phyloP scores from a whole-genome alignment of 768 basidiomycete species.

The Auricularia heimuer region DNA sequence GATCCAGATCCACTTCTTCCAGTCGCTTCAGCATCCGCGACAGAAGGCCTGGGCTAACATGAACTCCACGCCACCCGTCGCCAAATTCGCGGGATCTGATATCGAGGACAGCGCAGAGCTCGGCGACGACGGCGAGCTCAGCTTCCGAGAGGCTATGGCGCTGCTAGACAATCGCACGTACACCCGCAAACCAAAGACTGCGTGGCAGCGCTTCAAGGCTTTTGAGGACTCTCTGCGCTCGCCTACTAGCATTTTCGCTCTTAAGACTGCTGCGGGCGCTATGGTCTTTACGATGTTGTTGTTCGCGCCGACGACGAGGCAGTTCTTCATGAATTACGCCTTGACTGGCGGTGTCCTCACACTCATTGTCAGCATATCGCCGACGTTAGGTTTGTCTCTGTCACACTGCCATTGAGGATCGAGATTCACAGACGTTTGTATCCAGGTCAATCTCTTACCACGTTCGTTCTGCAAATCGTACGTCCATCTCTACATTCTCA shows the following conservation, averaged over 20 bases:
- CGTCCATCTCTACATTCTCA: conserved; percentile 11
- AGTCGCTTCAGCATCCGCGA: conserved; percentile 10
- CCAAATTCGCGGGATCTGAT: neutral
- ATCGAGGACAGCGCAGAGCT: conserved; percentile 1
- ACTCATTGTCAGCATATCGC: conserved; percentile 21
- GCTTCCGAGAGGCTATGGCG: conserved; percentile 19
- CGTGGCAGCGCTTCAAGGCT: conserved; percentile 10
- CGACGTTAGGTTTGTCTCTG: conserved; percentile 13
- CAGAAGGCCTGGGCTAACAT: neutral
- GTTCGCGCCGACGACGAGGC: conserved; percentile 15
- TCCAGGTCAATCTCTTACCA: conserved; percentile 18
- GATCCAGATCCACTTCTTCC: conserved; percentile 21
- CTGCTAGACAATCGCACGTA: conserved; percentile 14
- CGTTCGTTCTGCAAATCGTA: conserved; percentile 22
- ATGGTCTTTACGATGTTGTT: conserved; percentile 19
- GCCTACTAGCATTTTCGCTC: conserved; percentile 15
- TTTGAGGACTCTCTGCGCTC: conserved; percentile 12
- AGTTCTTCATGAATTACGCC: conserved; percentile 19
- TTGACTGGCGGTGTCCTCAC: conserved; percentile 21
- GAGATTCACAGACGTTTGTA: neutral
- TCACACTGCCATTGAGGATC: too few species aligned
- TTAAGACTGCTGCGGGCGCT: conserved; percentile 16
- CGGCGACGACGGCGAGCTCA: conserved; percentile 9
- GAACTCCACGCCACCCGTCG: neutral
- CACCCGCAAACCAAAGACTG: conserved; percentile 1